phyloP scores from a whole-genome alignment of 441 rosid species.

The Pelargonium cotyledonis region DNA sequence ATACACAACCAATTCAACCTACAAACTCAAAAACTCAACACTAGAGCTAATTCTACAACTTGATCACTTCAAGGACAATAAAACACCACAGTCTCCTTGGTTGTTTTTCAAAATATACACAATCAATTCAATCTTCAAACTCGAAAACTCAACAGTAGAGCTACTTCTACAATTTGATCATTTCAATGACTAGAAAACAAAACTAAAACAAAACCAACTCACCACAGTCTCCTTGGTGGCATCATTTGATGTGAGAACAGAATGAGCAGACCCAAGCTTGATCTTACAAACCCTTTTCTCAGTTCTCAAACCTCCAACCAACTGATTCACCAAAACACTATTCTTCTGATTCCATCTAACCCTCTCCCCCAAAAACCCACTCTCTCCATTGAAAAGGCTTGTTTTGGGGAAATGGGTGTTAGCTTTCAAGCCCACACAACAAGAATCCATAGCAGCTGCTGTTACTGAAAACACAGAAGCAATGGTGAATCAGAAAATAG shows the following conservation, averaged over 20 bases:
- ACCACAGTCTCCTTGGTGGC: conserved; percentile 48
- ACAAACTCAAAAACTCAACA: background rate
- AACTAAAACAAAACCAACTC: conserved; percentile 18
- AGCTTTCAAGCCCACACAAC: conserved; percentile 37
- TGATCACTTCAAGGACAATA: background rate
- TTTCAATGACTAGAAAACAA: no score
- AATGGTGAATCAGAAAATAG: background rate
- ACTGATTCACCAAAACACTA: conserved; percentile 27
- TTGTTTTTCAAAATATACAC: no score
- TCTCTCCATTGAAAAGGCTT: conserved; percentile 30
- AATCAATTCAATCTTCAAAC: background rate
- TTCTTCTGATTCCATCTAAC: conserved; percentile 36
- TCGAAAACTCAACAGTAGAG: background rate
- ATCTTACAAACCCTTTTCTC: conserved; percentile 29
- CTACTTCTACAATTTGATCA: background rate
- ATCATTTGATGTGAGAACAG: conserved; percentile 55
- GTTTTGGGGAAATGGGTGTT: conserved; percentile 30
- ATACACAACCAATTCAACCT: background rate
- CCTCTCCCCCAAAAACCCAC: conserved; percentile 54
- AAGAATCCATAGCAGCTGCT: conserved; percentile 49
- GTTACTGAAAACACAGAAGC: conserved; percentile 6
- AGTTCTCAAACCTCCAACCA: conserved; percentile 30
- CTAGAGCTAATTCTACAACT: background rate
- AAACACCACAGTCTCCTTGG: conserved; percentile 19
- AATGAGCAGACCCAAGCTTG: conserved; percentile 43